Evolutionary conservation across 257 asterid genomes (phyloP), one percentile per base, ranked within the genome.

Genomic region (Solanum corneliomulleri): DNA sequence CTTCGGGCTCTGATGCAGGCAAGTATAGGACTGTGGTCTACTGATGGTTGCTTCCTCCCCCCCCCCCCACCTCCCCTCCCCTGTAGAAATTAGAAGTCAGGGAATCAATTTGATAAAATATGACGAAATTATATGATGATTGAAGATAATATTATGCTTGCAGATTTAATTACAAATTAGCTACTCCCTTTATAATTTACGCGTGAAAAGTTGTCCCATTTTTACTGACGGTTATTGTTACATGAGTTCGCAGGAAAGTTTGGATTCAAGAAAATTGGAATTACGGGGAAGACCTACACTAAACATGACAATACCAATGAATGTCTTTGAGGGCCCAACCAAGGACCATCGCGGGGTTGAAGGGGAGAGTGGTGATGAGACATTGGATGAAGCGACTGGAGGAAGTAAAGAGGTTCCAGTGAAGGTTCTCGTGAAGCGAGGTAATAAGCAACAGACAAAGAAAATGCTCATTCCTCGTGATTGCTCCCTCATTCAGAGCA

Each of bases 1-100:
- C 91, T 96, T 60, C 94, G 99, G 86, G 96, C 99, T 88, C 90
- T 97, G 86, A 93, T 97, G 99, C 99, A 97, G 99, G 99, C 87
- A 92, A 89, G 92, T 62, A 72, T 29, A 27, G 33, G 23, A 82
- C 76, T 39, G 56, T 72, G 18, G 68, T 45, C 44, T 39, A 18
- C 27, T 41, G n/a, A 14, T 33, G 11, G n/a, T 62, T 27, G n/a
- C 45, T 71, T 33, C 78, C 45, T 71, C 18, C 31, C 4, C 80
- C 44, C 27, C 27, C 27, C 1, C 9, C 80, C 29, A 31, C 49
- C 2, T 9, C 47, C 29, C 81, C 49, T 39, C 12, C 23, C 13
- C 4, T 7, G 12, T 41, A 76, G 44, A 29, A 49, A 49, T 49
- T 49, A 47, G 29, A 49, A 47, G 44, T 35, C 84, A 18, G 20